Percentiles rank a stretch among this genome's conserved stretches.
Evolutionary conservation across 2,329 filamentous ascomycete species (phyloP).

Genomic region (Endoconidiophora laricicola): DNA sequence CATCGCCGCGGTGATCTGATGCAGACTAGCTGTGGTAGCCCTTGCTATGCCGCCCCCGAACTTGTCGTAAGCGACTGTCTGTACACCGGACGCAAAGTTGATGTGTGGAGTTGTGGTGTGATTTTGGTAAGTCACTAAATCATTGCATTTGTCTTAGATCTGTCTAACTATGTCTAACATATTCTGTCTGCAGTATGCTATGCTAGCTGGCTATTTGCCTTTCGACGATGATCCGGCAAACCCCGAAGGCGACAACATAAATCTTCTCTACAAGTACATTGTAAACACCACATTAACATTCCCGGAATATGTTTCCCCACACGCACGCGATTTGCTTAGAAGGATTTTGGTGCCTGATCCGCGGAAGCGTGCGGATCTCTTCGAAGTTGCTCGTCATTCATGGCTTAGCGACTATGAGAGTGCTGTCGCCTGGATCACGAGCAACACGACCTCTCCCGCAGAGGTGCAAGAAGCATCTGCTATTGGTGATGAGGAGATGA

Average conservation of each 20-base stretch:
- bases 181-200: conserved; percentile 56
- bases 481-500: conserved; percentile 35
- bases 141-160: neutral
- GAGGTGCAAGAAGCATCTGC: conserved; percentile 73
- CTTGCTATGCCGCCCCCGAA: conserved; percentile 93
- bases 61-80: conserved; percentile 93
- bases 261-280: conserved; percentile 97
- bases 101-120: conserved; percentile 98
- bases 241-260: conserved; percentile 97
- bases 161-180: neutral
- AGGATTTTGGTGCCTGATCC: conserved; percentile 92
- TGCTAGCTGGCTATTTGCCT: conserved; percentile 92
- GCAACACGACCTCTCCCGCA: conserved; percentile 71
- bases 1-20: conserved; percentile 81
- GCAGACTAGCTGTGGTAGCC: conserved; percentile 97
- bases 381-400: conserved; percentile 93
- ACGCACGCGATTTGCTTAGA: conserved; percentile 80
- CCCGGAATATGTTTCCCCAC: conserved; percentile 95
- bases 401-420: conserved; percentile 97
- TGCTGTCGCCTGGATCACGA: conserved; percentile 92
- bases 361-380: conserved; percentile 83
- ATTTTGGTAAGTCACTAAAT: conserved; percentile 62
- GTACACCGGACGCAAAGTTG: conserved; percentile 93
- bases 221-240: conserved; percentile 98
- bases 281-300: conserved; percentile 93